Evolutionary conservation across 805 yeast genomes (phyloP).

Genomic region (Candida montana): DNA sequence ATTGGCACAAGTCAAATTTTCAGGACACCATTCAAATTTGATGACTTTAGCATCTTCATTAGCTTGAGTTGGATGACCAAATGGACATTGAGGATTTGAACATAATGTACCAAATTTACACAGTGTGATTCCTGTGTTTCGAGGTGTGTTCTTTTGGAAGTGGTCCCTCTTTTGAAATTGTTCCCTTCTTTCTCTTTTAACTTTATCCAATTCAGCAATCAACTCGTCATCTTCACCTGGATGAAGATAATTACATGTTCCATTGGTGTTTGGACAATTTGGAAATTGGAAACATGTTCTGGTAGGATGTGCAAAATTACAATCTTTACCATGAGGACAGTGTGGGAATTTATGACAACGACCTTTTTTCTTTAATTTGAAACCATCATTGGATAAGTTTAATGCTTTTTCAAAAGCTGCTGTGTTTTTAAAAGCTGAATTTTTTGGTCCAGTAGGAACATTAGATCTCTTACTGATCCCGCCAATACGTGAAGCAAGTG

Average conservation of each 20-base stretch:
- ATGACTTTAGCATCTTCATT: conserved; percentile 67
- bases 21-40: conserved; percentile 70
- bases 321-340: conserved; percentile 57
- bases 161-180: conserved; percentile 15
- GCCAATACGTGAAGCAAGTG: conserved; percentile 8
- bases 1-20: conserved; percentile 59
- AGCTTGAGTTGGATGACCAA: conserved; percentile 89
- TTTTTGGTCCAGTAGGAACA: conserved; percentile 6
- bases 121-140: conserved; percentile 46
- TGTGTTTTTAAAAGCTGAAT: conserved; percentile 24
- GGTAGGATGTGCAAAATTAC: conserved; percentile 77
- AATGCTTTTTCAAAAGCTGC: conserved; percentile 35
- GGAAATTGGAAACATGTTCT: conserved; percentile 70
- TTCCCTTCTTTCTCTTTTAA: conserved; percentile 41
- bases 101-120: conserved; percentile 79
- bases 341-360: conserved; percentile 71
- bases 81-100: conserved; percentile 74
- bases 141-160: conserved; percentile 11
- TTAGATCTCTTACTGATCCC: conserved; percentile 8
- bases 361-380: conserved; percentile 46
- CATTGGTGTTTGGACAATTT: conserved; percentile 71
- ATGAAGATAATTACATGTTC: conserved; percentile 78
- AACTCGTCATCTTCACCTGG: conserved; percentile 79
- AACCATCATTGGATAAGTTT: conserved; percentile 31
- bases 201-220: conserved; percentile 61